These are phyloP conservation scores for Haplographium delicatum DNA, from an alignment of 495 filamentous ascomycete genomes.

Conservation along the genomic window DNA sequence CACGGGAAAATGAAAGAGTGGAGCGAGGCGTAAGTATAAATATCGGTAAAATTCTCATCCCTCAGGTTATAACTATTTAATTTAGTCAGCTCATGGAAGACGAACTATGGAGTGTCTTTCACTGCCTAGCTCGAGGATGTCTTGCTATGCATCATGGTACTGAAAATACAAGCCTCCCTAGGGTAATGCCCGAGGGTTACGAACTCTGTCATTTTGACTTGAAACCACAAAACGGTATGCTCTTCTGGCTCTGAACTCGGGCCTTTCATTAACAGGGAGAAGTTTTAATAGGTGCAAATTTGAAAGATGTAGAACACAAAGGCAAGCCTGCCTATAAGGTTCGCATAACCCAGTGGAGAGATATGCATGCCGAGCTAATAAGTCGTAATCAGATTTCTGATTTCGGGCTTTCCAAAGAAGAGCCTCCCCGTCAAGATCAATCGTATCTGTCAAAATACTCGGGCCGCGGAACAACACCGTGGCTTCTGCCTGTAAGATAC, in stretches of 20 bases:
- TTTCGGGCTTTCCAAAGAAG: conserved; percentile 1
- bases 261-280: too few species aligned
- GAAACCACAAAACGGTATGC: conserved; percentile 2
- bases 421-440: neutral
- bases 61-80: neutral
- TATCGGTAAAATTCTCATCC: neutral
- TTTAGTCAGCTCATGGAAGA: neutral
- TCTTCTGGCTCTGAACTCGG: too few species aligned
- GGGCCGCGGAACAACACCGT: neutral
- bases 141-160: conserved; percentile 8
- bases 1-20: neutral
- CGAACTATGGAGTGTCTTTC: conserved; percentile 9
- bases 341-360: neutral
- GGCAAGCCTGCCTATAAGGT: conserved; percentile 1
- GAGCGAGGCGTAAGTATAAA: neutral
- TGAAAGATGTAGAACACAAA: conserved; percentile 5
- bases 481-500: neutral
- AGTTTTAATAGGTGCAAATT: neutral
- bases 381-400: conserved; percentile 8
- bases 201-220: conserved; percentile 16
- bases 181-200: neutral
- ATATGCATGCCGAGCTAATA: too few species aligned
- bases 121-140: conserved; percentile 11
- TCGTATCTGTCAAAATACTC: neutral
- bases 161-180: neutral